Conservation (phyloP, 2,329 filamentous ascomycete species). For the Akanthomyces uredinophilus region DNA sequence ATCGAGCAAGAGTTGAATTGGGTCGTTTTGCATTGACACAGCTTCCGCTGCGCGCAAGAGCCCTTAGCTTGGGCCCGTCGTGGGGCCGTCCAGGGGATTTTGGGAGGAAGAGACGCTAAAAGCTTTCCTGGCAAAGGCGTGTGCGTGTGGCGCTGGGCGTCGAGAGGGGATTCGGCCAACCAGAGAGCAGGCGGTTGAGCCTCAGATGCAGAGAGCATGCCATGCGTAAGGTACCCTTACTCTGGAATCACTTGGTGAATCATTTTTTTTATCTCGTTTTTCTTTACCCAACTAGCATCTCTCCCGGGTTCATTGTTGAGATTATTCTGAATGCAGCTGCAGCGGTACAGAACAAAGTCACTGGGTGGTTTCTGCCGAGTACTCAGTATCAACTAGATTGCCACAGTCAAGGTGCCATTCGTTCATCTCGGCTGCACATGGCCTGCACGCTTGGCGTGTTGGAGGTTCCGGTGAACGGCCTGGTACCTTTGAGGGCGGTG, state of each 20-base stretch:
- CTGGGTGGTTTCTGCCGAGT: background rate
- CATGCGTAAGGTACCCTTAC: no score
- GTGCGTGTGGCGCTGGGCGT: background rate
- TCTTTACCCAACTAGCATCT: no score
- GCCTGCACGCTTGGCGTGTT: constrained; percentile 6
- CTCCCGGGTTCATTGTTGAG: no score
- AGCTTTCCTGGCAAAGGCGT: background rate
- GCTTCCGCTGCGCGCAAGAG: constrained; percentile 11
- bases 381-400: no score
- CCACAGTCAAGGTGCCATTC: background rate
- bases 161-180: background rate
- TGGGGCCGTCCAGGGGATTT: constrained; percentile 4
- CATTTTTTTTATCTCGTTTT: no score
- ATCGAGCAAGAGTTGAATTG: background rate
- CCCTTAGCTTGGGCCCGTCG: background rate
- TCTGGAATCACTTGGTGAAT: no score
- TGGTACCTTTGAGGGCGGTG: background rate
- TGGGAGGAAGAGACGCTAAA: background rate
- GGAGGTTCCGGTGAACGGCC: constrained; percentile 6
- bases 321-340: no score
- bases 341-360: no score
- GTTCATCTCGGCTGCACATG: background rate
- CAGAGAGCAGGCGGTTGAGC: background rate
- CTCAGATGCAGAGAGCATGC: background rate
- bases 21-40: constrained; percentile 4